Base-by-base conservation (phyloP, 202 grass and related monocot species). In the Panicum virgatum region DNA sequence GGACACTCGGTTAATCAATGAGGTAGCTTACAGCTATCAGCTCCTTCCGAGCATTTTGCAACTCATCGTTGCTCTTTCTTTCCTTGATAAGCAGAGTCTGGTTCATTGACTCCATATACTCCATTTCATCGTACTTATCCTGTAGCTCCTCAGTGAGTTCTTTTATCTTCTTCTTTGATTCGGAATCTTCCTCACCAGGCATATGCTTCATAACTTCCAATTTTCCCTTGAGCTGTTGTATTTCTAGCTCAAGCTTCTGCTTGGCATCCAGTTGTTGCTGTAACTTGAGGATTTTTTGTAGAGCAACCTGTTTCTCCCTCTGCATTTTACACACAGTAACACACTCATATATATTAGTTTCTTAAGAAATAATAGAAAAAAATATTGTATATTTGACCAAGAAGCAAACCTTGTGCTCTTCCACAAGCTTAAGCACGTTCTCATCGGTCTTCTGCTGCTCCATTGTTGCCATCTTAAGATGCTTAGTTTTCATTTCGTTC, bases 371-470 rank as follows among this genome's bases (percentile, higher is more conserved):
- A 32, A 77, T 66, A 59, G 54, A 19, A 77, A 68, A 60, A 22
- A 53, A 62, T 53, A 76, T 22, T 40, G 2, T 46, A 87, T 66
- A 40, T 63, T 63, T 82, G 69, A 83, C n/a, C 26, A 64, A 54
- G 64, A 75, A n/a, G 13, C 44, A 71, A 62, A 97, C 94, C 88
- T 97, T 89, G 29, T 93, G 94, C 62, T 89, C 82, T 84, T 94
- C 87, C 15, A 92, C 91, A 83, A 97, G 91, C 82, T 62, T 91
- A 78, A 94, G 72, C 46, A 97, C 89, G 40, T 88, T 90, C 80
- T 94, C 87, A 78, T 97, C 94, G 30, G 87, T 58, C 72, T 63
- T 94, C 72, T 90, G 79, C 71, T 97, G 94, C 83, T 92, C 91
- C 62, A 79, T 62, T 36, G 80, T 86, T 56, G 94, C 94, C 89